These are phyloP conservation scores for Globisporangium nunn DNA, from an alignment of 352 stramenopile species.

Conservation along the genomic window DNA sequence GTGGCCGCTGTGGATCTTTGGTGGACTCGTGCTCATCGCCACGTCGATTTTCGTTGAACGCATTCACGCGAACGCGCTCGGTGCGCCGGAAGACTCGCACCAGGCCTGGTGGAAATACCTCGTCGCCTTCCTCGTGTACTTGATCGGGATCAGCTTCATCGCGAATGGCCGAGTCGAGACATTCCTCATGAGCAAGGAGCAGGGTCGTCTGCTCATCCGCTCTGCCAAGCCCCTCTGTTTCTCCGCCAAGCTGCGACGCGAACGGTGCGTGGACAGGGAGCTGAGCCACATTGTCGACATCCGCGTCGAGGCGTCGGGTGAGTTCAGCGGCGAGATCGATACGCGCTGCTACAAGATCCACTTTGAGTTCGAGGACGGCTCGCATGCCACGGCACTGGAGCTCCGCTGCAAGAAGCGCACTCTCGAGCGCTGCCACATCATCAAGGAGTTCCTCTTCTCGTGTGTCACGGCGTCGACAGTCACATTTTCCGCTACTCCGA, in stretches of 20 bases:
- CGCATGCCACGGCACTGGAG: constrained; percentile 43
- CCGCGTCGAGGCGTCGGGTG: constrained; percentile 48
- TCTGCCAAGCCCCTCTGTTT: constrained; percentile 50
- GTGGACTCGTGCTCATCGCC: constrained; percentile 35
- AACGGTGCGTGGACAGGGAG: constrained; percentile 37
- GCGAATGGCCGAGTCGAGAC: constrained; percentile 51
- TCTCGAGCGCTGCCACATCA: constrained; percentile 37
- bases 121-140: constrained; percentile 44
- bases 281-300: constrained; percentile 53
- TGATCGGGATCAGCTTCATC: constrained; percentile 31
- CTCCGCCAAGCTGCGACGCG: constrained; percentile 22
- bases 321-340: constrained; percentile 62
- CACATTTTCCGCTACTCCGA: neutral
- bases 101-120: constrained; percentile 67
- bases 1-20: constrained; percentile 52
- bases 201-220: constrained; percentile 24
- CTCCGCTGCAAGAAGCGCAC: constrained; percentile 54
- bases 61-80: constrained; percentile 25
- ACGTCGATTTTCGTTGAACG: constrained; percentile 54
- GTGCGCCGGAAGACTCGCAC: constrained; percentile 4
- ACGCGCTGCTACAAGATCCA: constrained; percentile 64
- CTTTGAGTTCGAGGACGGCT: constrained; percentile 65
- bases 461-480: constrained; percentile 3
- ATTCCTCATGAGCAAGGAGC: constrained; percentile 52
- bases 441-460: constrained; percentile 45